Base-by-base conservation (phyloP, 768 basidiomycete genomes). In the Termitomyces titanicus region DNA sequence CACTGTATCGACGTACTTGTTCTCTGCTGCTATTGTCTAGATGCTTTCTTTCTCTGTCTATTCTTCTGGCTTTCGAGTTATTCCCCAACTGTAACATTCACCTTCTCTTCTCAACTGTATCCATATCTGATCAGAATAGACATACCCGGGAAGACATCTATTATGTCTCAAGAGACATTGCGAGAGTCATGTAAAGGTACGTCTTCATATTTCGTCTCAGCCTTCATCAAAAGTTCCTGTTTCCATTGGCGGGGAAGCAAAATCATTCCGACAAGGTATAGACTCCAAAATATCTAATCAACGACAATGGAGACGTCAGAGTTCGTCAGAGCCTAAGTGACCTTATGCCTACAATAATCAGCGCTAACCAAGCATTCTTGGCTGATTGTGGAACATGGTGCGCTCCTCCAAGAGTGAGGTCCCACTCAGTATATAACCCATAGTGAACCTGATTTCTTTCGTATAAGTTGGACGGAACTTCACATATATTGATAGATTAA, bases 381-480 rank as follows among this genome's bases (percentile, higher is more conserved):
- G 77, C 76, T 8, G 71, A 68, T 37, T 64, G 48, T 5, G 75
- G 70, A 8, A 80, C 68, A 20, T 53, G 11, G 54, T 77, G 76
- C 18, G 70, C 38, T 24, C 68, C 70, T 4, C 72, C 74, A 2
- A 71, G 68, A 0, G 52, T 60, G 13, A 68, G 8, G 1, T 43
- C 35, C 81, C 78, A 77, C 68, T 81, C 78, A 17, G 71, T 72
- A 63, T 71, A 78, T 55, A 84, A 51, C 2, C 81, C 82, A 38
- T 74, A 76, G 61, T 80, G 77, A 9, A 78, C 77, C 75, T 81
- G 56, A 33, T 44, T 17, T 45, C 7, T 44, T 17, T 45, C 7
- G 22, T 46, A 25, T 53, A 25, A 43, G 39, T 35, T 42, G 1
- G 8, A 3, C 12, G 20, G 12, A 24, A 17, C n/a, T 25, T 45